Evolutionary conservation across 2,329 filamentous ascomycete genomes (phyloP).

Genomic region (Cladorrhinum sp.): DNA sequence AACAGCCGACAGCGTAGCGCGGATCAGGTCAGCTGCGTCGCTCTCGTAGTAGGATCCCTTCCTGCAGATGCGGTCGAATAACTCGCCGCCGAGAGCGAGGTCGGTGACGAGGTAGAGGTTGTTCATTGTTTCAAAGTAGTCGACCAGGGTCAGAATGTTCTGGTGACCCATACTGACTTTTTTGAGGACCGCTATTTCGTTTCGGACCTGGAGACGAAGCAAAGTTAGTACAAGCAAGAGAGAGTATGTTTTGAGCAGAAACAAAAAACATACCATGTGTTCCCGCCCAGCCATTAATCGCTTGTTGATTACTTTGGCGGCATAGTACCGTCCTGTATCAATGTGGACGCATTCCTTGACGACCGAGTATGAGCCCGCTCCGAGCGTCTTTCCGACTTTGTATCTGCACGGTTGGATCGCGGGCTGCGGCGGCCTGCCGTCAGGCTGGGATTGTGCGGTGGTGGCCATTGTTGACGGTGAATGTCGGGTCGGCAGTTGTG

Average conservation of each 20-base stretch:
- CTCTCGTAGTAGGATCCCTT: constrained; percentile 99
- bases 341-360: constrained; percentile 99
- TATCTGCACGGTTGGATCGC: constrained; percentile 94
- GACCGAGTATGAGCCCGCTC: constrained; percentile 94
- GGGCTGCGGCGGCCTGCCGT: constrained; percentile 38
- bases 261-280: constrained; percentile 72
- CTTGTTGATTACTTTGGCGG: constrained; percentile 99
- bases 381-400: constrained; percentile 97
- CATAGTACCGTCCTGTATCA: constrained; percentile 96
- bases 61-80: constrained; percentile 97
- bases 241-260: neutral
- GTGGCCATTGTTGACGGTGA: constrained; percentile 10
- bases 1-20: constrained; percentile 92
- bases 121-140: constrained; percentile 99
- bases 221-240: neutral
- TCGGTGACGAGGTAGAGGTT: constrained; percentile 98
- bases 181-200: constrained; percentile 97
- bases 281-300: constrained; percentile 94
- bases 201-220: constrained; percentile 65
- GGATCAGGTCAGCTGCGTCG: constrained; percentile 91
- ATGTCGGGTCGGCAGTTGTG: neutral
- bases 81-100: constrained; percentile 89
- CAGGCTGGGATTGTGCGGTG: neutral
- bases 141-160: constrained; percentile 95
- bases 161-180: constrained; percentile 98